Conservation (phyloP, 768 basidiomycete genomes). For the Mycena belliarum region DNA sequence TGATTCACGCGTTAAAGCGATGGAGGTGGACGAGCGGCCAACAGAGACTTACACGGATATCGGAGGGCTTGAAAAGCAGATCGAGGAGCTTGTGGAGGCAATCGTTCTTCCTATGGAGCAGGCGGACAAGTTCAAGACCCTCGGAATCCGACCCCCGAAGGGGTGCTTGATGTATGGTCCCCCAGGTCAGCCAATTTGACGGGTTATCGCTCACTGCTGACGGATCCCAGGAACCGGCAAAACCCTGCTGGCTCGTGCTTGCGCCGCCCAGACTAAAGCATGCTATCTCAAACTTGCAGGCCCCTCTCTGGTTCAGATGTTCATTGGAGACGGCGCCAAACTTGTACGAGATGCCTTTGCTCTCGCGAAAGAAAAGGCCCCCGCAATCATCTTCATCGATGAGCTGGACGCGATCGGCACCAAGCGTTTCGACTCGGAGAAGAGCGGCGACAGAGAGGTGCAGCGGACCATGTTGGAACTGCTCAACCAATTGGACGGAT, state of each 20-base stretch:
- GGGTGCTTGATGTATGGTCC: constrained; percentile 99
- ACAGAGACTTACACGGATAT: constrained; percentile 98
- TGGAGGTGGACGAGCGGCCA: constrained; percentile 99
- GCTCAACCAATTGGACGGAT: constrained; percentile 97
- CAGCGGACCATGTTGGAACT: constrained; percentile 99
- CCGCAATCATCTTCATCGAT: constrained; percentile 99
- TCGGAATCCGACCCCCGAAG: constrained; percentile 98
- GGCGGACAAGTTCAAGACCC: constrained; percentile 95
- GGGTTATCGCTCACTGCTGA: constrained; percentile 5
- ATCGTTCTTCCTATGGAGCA: constrained; percentile 99
- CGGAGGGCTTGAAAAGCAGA: constrained; percentile 98
- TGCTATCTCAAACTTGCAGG: constrained; percentile 98
- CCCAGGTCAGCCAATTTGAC: constrained; percentile 62
- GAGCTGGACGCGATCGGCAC: constrained; percentile 99
- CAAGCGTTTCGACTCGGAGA: constrained; percentile 97
- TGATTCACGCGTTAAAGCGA: constrained; percentile 97
- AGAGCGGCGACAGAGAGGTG: constrained; percentile 99
- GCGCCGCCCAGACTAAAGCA: constrained; percentile 96
- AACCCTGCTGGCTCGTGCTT: constrained; percentile 95
- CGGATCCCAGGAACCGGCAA: constrained; percentile 77
- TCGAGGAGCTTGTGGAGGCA: constrained; percentile 96
- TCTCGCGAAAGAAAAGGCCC: constrained; percentile 96
- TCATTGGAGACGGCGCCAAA: constrained; percentile 99
- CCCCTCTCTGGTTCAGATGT: constrained; percentile 99
- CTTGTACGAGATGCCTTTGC: constrained; percentile 98